phyloP scores from a whole-genome alignment of 2,329 filamentous ascomycete genomes.

The Pseudocercospora macadamiae region DNA sequence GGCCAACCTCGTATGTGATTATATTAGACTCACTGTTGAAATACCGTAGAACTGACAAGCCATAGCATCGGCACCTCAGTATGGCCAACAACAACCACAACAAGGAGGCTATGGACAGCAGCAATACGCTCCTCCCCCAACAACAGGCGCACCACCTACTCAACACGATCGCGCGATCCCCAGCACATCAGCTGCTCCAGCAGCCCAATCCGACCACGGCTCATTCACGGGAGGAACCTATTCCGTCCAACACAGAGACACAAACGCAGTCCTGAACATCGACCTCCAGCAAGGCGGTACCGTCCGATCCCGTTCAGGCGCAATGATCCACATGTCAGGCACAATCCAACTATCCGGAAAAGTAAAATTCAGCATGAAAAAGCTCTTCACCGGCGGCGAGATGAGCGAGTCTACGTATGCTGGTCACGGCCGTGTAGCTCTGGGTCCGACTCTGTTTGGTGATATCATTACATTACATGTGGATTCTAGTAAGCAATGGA shows the following conservation, averaged over 20 bases:
- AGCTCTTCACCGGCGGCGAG: conserved; percentile 77
- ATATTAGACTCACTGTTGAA: neutral
- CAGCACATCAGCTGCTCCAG: neutral
- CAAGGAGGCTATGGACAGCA: neutral
- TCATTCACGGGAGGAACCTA: conserved; percentile 94
- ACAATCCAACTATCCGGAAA: conserved; percentile 78
- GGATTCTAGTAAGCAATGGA: conserved; percentile 73
- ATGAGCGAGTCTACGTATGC: conserved; percentile 77
- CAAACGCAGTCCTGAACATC: conserved; percentile 82
- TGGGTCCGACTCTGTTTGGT: conserved; percentile 76
- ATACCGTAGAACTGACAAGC: neutral
- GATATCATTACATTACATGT: conserved; percentile 81
- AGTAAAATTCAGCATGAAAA: conserved; percentile 84
- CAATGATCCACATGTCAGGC: conserved; percentile 91
- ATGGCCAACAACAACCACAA: conserved; percentile 2
- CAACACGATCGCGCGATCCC: neutral
- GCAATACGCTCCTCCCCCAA: neutral
- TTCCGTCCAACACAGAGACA: conserved; percentile 84
- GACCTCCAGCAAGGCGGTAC: conserved; percentile 87
- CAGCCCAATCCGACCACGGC: conserved; percentile 64
- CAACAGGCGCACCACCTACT: no score
- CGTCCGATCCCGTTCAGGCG: conserved; percentile 74
- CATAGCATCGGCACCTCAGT: neutral
- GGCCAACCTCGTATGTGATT: neutral
- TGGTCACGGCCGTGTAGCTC: conserved; percentile 82